Percentiles rank a stretch among this genome's conserved stretches.
Evolutionary conservation across 495 filamentous ascomycete genomes (phyloP).

Genomic region (Bryoglossum gracile): DNA sequence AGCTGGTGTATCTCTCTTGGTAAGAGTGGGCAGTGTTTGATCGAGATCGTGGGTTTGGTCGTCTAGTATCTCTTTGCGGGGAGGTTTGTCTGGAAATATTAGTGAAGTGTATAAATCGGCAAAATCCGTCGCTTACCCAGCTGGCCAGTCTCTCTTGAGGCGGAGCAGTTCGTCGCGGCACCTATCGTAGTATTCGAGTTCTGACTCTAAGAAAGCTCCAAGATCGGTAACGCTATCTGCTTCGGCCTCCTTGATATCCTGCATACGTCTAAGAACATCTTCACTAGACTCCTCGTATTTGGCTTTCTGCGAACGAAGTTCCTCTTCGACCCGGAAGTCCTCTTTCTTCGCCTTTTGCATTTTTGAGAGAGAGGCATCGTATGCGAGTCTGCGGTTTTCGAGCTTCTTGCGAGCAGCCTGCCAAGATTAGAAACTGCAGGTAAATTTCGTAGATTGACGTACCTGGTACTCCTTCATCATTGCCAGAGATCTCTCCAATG

Average conservation of each 20-base stretch:
- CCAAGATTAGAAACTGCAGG: conserved; percentile 9
- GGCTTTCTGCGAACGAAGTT: conserved; percentile 81
- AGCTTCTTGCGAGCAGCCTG: conserved; percentile 90
- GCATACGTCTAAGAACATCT: conserved; percentile 88
- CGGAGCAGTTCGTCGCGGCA: conserved; percentile 65
- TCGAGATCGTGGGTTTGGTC: conserved; percentile 33
- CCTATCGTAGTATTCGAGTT: conserved; percentile 84
- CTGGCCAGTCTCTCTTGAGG: conserved; percentile 41
- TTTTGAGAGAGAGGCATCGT: conserved; percentile 84
- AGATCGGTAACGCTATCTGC: conserved; percentile 76
- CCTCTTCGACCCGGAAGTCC: conserved; percentile 89
- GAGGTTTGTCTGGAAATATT: conserved; percentile 15
- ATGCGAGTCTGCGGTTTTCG: conserved; percentile 81
- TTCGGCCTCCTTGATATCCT: conserved; percentile 92
- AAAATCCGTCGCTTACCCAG: conserved; percentile 26
- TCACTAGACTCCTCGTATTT: conserved; percentile 97
- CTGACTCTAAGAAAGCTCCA: conserved; percentile 76
- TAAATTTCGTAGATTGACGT: conserved; percentile 15
- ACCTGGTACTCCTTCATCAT: conserved; percentile 99
- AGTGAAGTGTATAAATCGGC: background rate
- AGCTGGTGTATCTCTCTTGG: conserved; percentile 34
- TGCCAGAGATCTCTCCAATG: conserved; percentile 76
- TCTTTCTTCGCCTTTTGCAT: conserved; percentile 92
- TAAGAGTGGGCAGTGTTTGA: conserved; percentile 41
- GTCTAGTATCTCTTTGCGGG: conserved; percentile 19